Evolutionary conservation across 495 filamentous ascomycete species (phyloP), one percentile per base, ranked within the genome.

Genomic region (Aspergillus saccharolyticus): DNA sequence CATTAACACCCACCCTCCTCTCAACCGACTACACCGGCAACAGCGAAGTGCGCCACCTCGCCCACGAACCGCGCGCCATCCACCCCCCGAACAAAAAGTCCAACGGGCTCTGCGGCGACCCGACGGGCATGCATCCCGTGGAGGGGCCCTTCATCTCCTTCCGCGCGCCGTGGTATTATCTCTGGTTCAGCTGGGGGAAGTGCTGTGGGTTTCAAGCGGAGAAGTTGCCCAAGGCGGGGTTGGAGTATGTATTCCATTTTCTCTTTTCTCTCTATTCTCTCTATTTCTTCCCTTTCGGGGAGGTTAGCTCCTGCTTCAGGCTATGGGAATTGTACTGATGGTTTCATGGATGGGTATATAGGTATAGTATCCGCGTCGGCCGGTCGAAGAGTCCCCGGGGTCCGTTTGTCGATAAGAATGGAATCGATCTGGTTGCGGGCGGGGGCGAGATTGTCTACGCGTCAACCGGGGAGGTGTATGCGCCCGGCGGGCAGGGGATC

Each of bases 111-210:
- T 76, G 71, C 48, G 67, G 70, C n/a, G 73, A 76, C 24, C 58
- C 67, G 9, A 69, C 63, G 7, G 72, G 73, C 7, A 59, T 64
- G 8, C 73, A 74, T 59, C 68, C 73, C 5, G 64, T 74, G 14
- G 73, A 76, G 28, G 83, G 81, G 3, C 60, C 77, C 0, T 87
- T 77, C 53, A 70, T 86, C 21, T 85, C 81, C 55, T 79, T 80
- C 54, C 63, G 80, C 17, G 74, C 71, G 1, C 71, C 64, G 1
- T 89, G 80, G 50, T 90, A 85, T 59, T 91, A 90, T 63, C 74
- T 92, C 0, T 90, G 89, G 75, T 87, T 81, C 69, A 87, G 82
- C 58, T 75, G 80, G 45, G 88, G 89, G 0, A 62, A 67, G n/a
- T 92, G 89, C 74, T 92, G 89, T 63, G 79, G 80, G 14, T 79